Conservation (phyloP, 768 basidiomycete genomes). For the Mycena galopus region DNA sequence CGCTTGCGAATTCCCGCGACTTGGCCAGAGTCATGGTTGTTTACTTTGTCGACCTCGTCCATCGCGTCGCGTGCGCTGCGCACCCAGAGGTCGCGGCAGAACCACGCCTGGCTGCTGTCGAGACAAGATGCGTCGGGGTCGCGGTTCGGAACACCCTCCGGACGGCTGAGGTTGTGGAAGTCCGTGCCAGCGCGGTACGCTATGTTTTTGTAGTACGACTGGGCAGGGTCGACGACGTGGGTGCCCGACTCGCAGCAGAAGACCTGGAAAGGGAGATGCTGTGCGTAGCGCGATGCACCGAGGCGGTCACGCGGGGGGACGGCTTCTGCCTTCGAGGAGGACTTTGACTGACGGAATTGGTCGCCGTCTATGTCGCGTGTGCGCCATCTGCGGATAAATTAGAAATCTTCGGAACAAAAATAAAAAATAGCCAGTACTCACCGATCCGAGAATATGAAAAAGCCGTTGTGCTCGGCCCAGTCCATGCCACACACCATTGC, state of each 20-base stretch:
- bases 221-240: slow-evolving; percentile 95
- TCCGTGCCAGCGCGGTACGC: slow-evolving; percentile 85
- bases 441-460: slow-evolving; percentile 99
- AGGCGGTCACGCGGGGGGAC: slow-evolving; percentile 92
- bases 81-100: slow-evolving; percentile 98
- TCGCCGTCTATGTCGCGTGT: slow-evolving; percentile 98
- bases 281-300: slow-evolving; percentile 86
- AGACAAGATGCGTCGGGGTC: slow-evolving; percentile 89
- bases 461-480: slow-evolving; percentile 98
- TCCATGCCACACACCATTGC: slow-evolving; percentile 99
- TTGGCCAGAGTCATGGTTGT: slow-evolving; percentile 42
- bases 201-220: slow-evolving; percentile 95
- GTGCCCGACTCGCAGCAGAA: slow-evolving; percentile 99
- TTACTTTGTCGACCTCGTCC: slow-evolving; percentile 64
- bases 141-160: slow-evolving; percentile 68
- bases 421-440: slow-evolving; percentile 50
- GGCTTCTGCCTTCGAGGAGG: slow-evolving; percentile 89
- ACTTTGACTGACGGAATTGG: slow-evolving; percentile 97
- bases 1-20: slow-evolving; percentile 16
- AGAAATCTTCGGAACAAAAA: not conserved
- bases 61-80: slow-evolving; percentile 84
- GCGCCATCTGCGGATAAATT: slow-evolving; percentile 77
- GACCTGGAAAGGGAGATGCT: slow-evolving; percentile 97
- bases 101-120: slow-evolving; percentile 98
- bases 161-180: slow-evolving; percentile 82